A percentile compares a stretch with the other conserved stretches of the same genome.
Conservation (phyloP, 371 early-diverging fungal species). For the Lichtheimia ornata region DNA sequence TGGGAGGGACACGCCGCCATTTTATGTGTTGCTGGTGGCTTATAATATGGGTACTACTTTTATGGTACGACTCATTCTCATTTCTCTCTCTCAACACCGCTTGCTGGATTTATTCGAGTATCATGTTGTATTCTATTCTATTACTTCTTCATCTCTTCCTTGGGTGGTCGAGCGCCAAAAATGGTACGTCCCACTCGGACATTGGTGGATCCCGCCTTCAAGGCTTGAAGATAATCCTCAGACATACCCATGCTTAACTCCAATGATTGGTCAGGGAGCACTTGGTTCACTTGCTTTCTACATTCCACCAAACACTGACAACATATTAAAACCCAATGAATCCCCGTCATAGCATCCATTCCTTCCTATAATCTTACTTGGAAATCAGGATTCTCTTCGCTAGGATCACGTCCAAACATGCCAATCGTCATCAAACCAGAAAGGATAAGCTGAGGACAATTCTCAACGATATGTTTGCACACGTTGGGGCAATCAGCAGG, state of each 20-base stretch:
- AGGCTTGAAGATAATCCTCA: constrained; percentile 85
- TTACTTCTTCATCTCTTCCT: constrained; percentile 1
- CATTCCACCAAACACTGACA: constrained; percentile 47
- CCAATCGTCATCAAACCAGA: constrained; percentile 97
- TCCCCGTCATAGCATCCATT: background rate
- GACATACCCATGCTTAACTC: constrained; percentile 98
- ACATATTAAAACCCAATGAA: constrained; percentile 11
- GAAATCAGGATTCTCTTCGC: constrained; percentile 84
- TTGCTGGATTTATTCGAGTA: no score
- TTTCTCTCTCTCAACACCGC: no score
- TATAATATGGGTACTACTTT: no score
- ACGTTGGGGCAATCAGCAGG: constrained; percentile 49
- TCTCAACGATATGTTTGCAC: constrained; percentile 63
- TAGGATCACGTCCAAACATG: constrained; percentile 55
- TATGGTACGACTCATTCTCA: no score
- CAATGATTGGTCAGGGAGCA: constrained; percentile 37
- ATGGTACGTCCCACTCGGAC: constrained; percentile 90
- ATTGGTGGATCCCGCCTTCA: constrained; percentile 85
- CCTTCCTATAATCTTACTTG: constrained; percentile 43
- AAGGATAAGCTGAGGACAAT: constrained; percentile 71
- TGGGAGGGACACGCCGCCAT: background rate
- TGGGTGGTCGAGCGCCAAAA: constrained; percentile 66
- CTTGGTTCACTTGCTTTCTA: constrained; percentile 27
- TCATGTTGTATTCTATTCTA: background rate
- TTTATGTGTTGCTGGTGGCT: no score